Base-by-base conservation (phyloP, 192 early-diverging fungal genomes). In the Dissophora globulifera region DNA sequence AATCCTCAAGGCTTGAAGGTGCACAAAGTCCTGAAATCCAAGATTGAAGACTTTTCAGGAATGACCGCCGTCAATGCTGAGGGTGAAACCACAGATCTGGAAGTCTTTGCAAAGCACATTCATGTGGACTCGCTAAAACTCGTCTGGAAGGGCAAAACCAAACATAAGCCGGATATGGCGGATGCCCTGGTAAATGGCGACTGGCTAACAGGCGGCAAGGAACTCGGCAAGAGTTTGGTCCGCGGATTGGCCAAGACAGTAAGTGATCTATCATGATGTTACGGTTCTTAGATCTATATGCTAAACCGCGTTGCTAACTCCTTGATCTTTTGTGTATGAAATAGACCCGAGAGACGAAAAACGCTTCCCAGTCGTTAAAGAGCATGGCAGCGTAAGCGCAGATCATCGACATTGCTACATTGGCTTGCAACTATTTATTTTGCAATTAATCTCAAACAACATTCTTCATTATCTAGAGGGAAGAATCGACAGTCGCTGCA, bases 1-100 rank as follows among this genome's bases (percentile, higher is more conserved):
- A 55, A 66, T 42, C 67, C 79, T 7, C 67, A 69, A 9, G 81
- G 74, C n/a, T 58, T 83, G 0, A 82, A 82, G 41, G 80, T 86
- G 22, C 80, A 78, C 20, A 83, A 83, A 32, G 84, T 79, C 0
- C 54, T 86, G 6, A 86, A 86, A n/a, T 82, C 80, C 15, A 86
- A 86, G 42, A 60, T 86, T 11, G 84, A 86, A 23, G 84, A 86
- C 67, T 78, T 86, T 23, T 84, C 84, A 15, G 84, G 83, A 58
- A 78, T 64, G 62, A 52, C 58, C 8, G 51, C 51, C 1, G 51
- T 59, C 3, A 62, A 64, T 30, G 31, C 53, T 27, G 68, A 65
- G 31, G 58, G 58, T 42, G 84, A 83, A 33, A 78, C 62, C 1
- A 80, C 66, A 8, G 81, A 86, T 51, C 79, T 81, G 13, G 84